These are phyloP conservation scores for Hypoxylon sp. DNA, from an alignment of 2,329 filamentous ascomycete species.

Conservation along the genomic window DNA sequence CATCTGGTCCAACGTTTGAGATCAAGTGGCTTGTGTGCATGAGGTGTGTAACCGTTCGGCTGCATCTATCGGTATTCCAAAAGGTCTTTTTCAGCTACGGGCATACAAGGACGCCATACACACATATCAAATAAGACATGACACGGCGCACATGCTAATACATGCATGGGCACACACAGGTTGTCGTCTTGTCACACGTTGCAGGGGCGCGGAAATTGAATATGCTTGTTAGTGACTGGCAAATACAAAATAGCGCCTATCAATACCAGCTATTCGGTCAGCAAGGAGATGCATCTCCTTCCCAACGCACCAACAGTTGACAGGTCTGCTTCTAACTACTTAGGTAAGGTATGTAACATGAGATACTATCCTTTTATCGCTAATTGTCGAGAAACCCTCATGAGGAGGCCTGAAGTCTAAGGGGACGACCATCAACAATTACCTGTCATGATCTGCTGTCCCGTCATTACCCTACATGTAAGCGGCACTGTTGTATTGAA, in stretches of 20 bases:
- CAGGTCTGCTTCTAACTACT: constrained; percentile 3
- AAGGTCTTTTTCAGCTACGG: constrained; percentile 35
- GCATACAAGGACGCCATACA: constrained; percentile 29
- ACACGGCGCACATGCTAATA: constrained; percentile 25
- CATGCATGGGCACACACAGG: constrained; percentile 22
- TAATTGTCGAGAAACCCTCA: constrained; percentile 3
- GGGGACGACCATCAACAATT: background rate
- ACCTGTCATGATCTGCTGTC: constrained; percentile 19
- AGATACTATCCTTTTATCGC: background rate
- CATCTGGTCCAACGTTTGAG: constrained; percentile 45
- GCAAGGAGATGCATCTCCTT: constrained; percentile 31
- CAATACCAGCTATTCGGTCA: constrained; percentile 33
- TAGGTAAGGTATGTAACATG: background rate
- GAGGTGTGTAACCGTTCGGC: constrained; percentile 42
- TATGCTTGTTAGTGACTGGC: constrained; percentile 28
- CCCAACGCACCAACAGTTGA: constrained; percentile 42
- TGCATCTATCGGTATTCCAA: constrained; percentile 42
- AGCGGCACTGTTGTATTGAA: constrained; percentile 14
- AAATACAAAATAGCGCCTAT: constrained; percentile 15
- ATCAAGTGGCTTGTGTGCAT: constrained; percentile 41
- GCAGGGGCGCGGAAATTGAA: constrained; percentile 31
- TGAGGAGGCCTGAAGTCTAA: background rate
- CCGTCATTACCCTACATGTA: constrained; percentile 20
- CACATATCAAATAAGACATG: constrained; percentile 25
- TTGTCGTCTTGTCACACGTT: constrained; percentile 30